phyloP scores from a whole-genome alignment of 2,329 filamentous ascomycete species.

The Epichloe bromicola region DNA sequence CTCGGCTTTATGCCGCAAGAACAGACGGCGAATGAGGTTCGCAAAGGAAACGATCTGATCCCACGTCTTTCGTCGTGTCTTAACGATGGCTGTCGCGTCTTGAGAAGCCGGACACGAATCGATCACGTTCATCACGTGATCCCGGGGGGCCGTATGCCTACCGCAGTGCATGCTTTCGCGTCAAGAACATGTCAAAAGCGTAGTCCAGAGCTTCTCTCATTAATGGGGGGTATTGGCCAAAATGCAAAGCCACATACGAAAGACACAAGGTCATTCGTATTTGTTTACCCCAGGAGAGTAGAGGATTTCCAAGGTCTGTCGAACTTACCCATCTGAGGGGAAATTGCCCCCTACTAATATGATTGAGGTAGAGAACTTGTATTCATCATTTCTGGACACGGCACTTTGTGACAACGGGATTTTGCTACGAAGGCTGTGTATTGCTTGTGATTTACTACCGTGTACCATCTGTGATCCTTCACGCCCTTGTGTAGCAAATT shows the following conservation, averaged over 20 bases:
- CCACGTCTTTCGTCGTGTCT: not conserved
- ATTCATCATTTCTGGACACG: too few species aligned
- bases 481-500: not conserved
- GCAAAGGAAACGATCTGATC: not conserved
- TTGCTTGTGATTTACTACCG: not conserved
- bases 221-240: too few species aligned
- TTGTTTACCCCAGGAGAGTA: too few species aligned
- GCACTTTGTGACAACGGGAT: too few species aligned
- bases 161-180: not conserved
- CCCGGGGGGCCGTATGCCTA: too few species aligned
- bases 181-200: not conserved
- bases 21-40: not conserved
- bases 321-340: too few species aligned
- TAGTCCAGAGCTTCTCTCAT: not conserved
- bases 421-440: too few species aligned
- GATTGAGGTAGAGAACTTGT: too few species aligned
- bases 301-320: too few species aligned
- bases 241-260: too few species aligned
- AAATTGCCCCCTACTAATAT: too few species aligned
- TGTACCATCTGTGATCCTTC: not conserved
- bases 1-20: not conserved
- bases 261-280: too few species aligned
- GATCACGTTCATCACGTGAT: not conserved
- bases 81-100: not conserved
- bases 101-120: not conserved